Percentiles rank a stretch among this genome's conserved stretches.
phyloP scores from a whole-genome alignment of 805 yeast species.

The Priceomyces castillae region DNA sequence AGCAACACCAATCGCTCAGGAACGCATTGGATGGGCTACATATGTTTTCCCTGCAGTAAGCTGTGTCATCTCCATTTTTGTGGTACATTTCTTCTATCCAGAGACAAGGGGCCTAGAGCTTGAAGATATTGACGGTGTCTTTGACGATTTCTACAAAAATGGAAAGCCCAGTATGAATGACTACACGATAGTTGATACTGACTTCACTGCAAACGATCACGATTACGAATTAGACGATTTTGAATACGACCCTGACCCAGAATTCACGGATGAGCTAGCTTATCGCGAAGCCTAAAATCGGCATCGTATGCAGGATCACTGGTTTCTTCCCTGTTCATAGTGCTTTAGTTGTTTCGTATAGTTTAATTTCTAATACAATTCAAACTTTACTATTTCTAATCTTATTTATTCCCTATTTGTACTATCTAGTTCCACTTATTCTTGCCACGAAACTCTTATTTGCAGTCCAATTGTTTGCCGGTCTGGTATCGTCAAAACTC shows the following conservation, averaged over 20 bases:
- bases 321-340: too few species aligned
- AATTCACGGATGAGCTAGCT: neutral
- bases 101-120: slow-evolving; percentile 46
- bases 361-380: too few species aligned
- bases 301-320: too few species aligned
- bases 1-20: slow-evolving; percentile 42
- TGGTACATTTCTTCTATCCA: slow-evolving; percentile 37
- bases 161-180: slow-evolving; percentile 16
- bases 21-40: slow-evolving; percentile 39
- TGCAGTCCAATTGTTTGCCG: too few species aligned
- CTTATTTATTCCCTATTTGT: too few species aligned
- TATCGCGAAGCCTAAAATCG: neutral
- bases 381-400: too few species aligned
- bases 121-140: slow-evolving; percentile 40
- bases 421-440: too few species aligned
- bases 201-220: slow-evolving; percentile 5
- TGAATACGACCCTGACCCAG: slow-evolving; percentile 2
- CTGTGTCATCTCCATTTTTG: slow-evolving; percentile 33
- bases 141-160: slow-evolving; percentile 30
- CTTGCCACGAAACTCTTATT: too few species aligned
- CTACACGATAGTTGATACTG: slow-evolving; percentile 10
- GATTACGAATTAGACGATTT: slow-evolving; percentile 16
- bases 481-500: too few species aligned
- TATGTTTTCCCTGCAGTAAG: slow-evolving; percentile 40
- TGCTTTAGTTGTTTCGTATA: too few species aligned